These are phyloP conservation scores for Gillenia trifoliata DNA, from an alignment of 306 rosid species.

Conservation along the genomic window DNA sequence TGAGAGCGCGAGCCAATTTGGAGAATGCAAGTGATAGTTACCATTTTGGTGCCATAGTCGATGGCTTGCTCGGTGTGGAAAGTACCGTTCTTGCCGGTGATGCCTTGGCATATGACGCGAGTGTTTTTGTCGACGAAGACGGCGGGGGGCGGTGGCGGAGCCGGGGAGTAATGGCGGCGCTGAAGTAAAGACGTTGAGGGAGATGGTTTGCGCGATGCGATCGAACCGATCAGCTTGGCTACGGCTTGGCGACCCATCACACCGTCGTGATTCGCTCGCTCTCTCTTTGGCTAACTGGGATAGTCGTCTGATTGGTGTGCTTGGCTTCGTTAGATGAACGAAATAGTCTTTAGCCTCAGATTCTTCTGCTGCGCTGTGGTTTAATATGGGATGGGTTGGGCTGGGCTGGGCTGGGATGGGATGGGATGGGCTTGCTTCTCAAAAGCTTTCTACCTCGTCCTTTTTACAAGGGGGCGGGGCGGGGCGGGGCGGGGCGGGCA, in stretches of 20 bases:
- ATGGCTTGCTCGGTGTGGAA: constrained; percentile 98
- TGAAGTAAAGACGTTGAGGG: constrained; percentile 20
- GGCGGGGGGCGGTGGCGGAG: constrained; percentile 66
- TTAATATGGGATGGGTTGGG: not conserved
- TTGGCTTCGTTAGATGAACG: not conserved
- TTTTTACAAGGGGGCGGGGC: too few species aligned
- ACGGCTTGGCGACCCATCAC: constrained; percentile 70
- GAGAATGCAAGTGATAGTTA: not conserved
- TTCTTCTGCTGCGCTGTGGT: not conserved
- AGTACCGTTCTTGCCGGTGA: constrained; percentile 92
- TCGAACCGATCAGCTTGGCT: constrained; percentile 49
- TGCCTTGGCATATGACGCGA: constrained; percentile 97
- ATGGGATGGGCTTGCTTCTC: not conserved
- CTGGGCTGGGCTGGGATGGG: not conserved
- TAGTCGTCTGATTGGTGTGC: not conserved
- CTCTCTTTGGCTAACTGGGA: not conserved
- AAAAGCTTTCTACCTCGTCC: too few species aligned
- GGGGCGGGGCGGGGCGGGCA: too few species aligned
- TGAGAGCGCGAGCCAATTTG: not conserved
- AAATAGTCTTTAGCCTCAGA: not conserved
- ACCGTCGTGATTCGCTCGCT: not conserved
- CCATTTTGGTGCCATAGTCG: constrained; percentile 99
- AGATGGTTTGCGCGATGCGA: constrained; percentile 45
- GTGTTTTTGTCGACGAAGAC: constrained; percentile 96
- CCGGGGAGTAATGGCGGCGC: constrained; percentile 49